Base-by-base conservation (phyloP, 2,329 filamentous ascomycete genomes). In the Scopulariopsis brevicaulis region DNA sequence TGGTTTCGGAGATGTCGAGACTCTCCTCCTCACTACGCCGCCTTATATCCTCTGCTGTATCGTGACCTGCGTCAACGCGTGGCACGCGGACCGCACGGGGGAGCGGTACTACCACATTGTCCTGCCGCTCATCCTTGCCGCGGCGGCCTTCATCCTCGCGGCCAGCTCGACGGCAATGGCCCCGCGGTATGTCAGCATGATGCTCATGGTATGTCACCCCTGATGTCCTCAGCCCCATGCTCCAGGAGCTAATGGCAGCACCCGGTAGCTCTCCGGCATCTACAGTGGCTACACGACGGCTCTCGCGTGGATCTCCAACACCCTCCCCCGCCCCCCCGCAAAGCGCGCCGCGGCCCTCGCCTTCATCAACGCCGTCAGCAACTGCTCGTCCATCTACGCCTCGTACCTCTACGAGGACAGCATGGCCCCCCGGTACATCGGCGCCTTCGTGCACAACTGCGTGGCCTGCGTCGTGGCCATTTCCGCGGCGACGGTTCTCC, bases 221-320 rank as follows among this genome's bases (percentile, higher is more conserved):
- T 28, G 10, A 32, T 28, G 18, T 34, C 28, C 4, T n/a, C 40
- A n/a, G 15, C 15, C 40, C 3, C 40, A 18, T n/a, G n/a, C 40
- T 24, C n/a, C 10, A 40, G 37, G 18, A 4, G 34, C 54, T 20
- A 22, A 55, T n/a, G n/a, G 4, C n/a, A 22, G 12, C 7, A 22
- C 20, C 51, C 34, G 14, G 22, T 37, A 73, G 73, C 73, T 82
- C 1, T 76, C 81, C 0, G 80, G 82, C 0, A 73, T 86, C 2
- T 88, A 87, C 64, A 78, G 80, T 1, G 80, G 82, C 54, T 90
- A 84, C 65, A 86, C 87, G 0, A 84, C 89, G 1, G 77, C 78
- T 1, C 73, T 89, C 4, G 80, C 84, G 2, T 94, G 89, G 89
- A 90, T 92, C 62, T 83, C 80, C 53, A 89, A 87, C 66, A 86